A percentile compares a stretch with the other conserved stretches of the same genome.
These are phyloP conservation scores for Alternaria solani DNA, from an alignment of 2,329 filamentous ascomycete species.

Conservation along the genomic window DNA sequence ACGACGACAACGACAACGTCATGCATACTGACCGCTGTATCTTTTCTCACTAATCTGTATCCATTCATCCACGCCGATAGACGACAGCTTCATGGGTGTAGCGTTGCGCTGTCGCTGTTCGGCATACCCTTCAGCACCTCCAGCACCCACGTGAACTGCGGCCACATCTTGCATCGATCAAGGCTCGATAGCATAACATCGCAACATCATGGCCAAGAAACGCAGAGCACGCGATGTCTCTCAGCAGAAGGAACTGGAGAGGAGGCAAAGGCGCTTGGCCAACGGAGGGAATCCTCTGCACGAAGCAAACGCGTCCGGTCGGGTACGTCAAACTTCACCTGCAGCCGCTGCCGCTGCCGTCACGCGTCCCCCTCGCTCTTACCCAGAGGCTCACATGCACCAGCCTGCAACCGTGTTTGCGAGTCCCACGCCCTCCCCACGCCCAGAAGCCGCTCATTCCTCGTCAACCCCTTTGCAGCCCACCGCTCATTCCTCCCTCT, in stretches of 20 bases:
- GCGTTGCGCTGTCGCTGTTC: neutral
- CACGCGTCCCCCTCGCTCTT: neutral
- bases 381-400: conserved; percentile 6
- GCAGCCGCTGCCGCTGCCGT: neutral
- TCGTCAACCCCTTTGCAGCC: conserved; percentile 1
- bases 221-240: neutral
- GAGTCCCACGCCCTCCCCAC: conserved; percentile 10
- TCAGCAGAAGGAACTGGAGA: neutral
- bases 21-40: neutral
- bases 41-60: neutral
- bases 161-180: neutral
- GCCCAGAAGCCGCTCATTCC: neutral
- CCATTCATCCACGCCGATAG: neutral
- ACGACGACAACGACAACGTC: neutral
- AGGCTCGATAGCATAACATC: neutral
- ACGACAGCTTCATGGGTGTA: neutral
- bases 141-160: neutral
- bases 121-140: neutral
- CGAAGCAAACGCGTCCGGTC: conserved; percentile 12
- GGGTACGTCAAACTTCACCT: conserved; percentile 16
- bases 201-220: conserved; percentile 13
- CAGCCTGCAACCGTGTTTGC: conserved; percentile 13
- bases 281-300: conserved; percentile 4
- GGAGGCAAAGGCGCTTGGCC: conserved; percentile 9
- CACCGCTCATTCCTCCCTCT: neutral